Percentiles rank a stretch among this genome's conserved stretches.
Evolutionary conservation across 345 rosid genomes (phyloP).

Genomic region (Corymbia maculata): DNA sequence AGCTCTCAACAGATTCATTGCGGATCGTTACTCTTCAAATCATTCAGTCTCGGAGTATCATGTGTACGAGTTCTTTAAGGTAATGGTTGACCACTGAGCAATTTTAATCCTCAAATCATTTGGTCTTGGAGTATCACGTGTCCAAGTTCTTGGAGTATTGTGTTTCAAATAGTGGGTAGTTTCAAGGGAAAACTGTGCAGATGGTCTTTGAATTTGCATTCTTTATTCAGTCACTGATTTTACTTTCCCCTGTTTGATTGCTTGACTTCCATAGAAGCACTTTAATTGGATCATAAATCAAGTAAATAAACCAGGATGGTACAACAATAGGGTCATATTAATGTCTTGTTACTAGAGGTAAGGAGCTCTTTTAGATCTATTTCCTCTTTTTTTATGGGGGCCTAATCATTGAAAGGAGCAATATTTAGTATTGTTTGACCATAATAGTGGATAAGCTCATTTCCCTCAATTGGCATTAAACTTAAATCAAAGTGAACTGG

Average conservation of each 20-base stretch:
- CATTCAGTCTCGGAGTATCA: constrained; percentile 88
- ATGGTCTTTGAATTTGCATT: neutral
- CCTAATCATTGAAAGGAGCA: neutral
- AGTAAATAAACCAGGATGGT: neutral
- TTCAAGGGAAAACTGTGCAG: neutral
- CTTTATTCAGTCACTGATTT: neutral
- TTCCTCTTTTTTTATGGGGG: neutral
- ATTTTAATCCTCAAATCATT: neutral
- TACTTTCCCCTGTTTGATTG: neutral
- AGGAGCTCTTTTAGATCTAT: neutral
- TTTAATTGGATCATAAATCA: neutral
- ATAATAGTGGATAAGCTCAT: neutral
- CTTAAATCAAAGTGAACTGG: neutral
- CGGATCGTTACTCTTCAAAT: constrained; percentile 63
- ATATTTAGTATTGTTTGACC: neutral
- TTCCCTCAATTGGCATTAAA: neutral
- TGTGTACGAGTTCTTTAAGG: constrained; percentile 97
- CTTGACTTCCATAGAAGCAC: neutral
- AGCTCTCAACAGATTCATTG: constrained; percentile 86
- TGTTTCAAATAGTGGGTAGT: neutral
- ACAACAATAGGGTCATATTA: neutral
- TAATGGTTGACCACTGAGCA: constrained; percentile 4
- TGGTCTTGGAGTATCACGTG: neutral
- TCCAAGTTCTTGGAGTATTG: neutral
- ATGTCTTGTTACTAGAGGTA: neutral